These are phyloP conservation scores for Leptodermis oblonga DNA, from an alignment of 257 asterid species.

Conservation along the genomic window DNA sequence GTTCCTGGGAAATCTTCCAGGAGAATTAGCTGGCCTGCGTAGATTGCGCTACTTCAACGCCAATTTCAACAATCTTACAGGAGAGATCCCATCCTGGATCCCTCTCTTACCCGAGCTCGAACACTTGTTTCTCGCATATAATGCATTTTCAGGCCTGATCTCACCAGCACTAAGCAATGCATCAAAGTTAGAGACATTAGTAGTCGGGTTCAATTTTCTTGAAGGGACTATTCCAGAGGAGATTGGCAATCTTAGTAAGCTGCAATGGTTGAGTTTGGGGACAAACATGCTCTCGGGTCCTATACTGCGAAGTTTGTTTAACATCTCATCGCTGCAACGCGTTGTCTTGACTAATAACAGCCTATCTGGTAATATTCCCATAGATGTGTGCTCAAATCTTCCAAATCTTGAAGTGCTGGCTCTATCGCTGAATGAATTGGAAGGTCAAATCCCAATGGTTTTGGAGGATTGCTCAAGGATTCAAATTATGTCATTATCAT, in stretches of 20 bases:
- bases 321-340: constrained; percentile 15
- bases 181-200: constrained; percentile 12
- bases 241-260: constrained; percentile 25
- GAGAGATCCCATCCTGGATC: constrained; percentile 26
- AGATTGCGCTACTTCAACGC: constrained; percentile 13
- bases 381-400: constrained; percentile 16
- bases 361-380: constrained; percentile 24
- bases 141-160: constrained; percentile 14
- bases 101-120: constrained; percentile 16
- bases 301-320: constrained; percentile 19
- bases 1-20: constrained; percentile 23
- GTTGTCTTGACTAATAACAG: constrained; percentile 16
- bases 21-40: constrained; percentile 12
- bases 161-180: constrained; percentile 9
- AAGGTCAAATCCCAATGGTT: constrained; percentile 28
- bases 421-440: constrained; percentile 19
- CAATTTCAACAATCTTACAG: constrained; percentile 20
- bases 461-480: constrained; percentile 25
- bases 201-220: constrained; percentile 16
- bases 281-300: constrained; percentile 20
- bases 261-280: constrained; percentile 21
- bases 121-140: constrained; percentile 17
- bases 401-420: constrained; percentile 19
- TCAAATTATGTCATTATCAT: constrained; percentile 18
- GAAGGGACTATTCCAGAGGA: constrained; percentile 24